Base-by-base conservation (phyloP, 208 protist genomes). In the Wallacemonas sp. region DNA sequence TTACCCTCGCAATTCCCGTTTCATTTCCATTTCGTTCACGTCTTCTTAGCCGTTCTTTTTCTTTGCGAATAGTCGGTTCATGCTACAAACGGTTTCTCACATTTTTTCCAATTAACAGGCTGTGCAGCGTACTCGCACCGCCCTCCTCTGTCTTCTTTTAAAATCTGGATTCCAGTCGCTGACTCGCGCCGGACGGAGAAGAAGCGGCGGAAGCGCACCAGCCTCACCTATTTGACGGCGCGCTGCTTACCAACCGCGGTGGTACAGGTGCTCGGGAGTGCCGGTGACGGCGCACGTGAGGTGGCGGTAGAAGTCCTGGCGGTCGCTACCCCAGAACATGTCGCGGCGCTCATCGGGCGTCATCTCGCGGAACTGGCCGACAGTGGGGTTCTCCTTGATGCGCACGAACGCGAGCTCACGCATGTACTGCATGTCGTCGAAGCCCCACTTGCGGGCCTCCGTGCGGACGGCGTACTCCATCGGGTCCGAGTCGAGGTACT, bases 351-450 rank as follows among this genome's bases (percentile, higher is more conserved):
- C 79, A n/a, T 92, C 85, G 22, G 80, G 60, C n/a, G 82, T 81
- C 89, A 94, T 94, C 34, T 60, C 55, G 48, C 89, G 89, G 69
- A 94, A 94, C 63, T 94, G 71, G 26, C 89, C 89, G 37, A 94
- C 76, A 26, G 85, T 88, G 30, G 89, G 89, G 75, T 92, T 94
- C 42, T 92, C 81, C 59, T 91, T 87, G 71, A 94, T 94, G 71
- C 89, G 89, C 41, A 94, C 89, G 61, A 94, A 94, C 1, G 89
- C 84, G 39, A 94, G 84, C 73, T 94, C 89, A 38, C 89, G 85
- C 81, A 89, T 94, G 76, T 92, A 94, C 50, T 80, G 72, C 72
- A 92, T 65, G 63, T 94, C 89, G 65, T 94, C 89, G 68, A 92
- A 94, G 39, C 85, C 80, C 73, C 79, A 94, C 60, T 86, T 90